Conservation (phyloP, 805 yeast genomes). For the Ogataea corticis region DNA sequence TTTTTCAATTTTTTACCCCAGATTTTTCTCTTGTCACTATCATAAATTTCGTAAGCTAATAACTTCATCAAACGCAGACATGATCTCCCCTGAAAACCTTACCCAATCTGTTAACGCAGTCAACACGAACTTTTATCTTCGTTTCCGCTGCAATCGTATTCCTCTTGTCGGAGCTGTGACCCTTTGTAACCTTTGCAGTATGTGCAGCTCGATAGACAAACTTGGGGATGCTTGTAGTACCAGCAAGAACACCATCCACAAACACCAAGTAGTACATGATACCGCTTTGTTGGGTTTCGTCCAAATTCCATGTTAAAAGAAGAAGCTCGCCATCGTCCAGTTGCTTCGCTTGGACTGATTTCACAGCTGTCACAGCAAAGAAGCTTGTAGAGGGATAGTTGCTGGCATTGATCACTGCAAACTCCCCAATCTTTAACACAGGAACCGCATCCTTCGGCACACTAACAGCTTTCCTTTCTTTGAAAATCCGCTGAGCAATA, state of each 20-base stretch:
- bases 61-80: neutral
- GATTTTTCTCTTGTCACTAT: neutral
- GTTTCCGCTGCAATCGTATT: too few relatives aligned
- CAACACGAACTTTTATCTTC: slow-evolving; percentile 22
- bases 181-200: too few relatives aligned
- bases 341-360: neutral
- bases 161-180: neutral
- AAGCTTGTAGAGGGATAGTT: slow-evolving; percentile 25
- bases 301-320: slow-evolving; percentile 27
- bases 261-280: slow-evolving; percentile 34
- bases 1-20: neutral
- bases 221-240: slow-evolving; percentile 20
- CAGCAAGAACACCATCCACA: slow-evolving; percentile 31
- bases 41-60: neutral
- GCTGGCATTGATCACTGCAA: slow-evolving; percentile 25
- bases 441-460: slow-evolving; percentile 10
- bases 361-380: slow-evolving; percentile 13
- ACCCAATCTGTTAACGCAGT: slow-evolving; percentile 28
- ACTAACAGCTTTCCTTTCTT: neutral
- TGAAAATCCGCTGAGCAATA: neutral
- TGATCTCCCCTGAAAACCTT: slow-evolving; percentile 14
- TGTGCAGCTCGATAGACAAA: slow-evolving; percentile 10
- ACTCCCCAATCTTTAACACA: slow-evolving; percentile 24
- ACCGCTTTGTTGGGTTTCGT: slow-evolving; percentile 13
- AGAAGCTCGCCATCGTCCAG: slow-evolving; percentile 6